Evolutionary conservation across 768 basidiomycete genomes (phyloP).

Genomic region (Fomitopsis pulvina): DNA sequence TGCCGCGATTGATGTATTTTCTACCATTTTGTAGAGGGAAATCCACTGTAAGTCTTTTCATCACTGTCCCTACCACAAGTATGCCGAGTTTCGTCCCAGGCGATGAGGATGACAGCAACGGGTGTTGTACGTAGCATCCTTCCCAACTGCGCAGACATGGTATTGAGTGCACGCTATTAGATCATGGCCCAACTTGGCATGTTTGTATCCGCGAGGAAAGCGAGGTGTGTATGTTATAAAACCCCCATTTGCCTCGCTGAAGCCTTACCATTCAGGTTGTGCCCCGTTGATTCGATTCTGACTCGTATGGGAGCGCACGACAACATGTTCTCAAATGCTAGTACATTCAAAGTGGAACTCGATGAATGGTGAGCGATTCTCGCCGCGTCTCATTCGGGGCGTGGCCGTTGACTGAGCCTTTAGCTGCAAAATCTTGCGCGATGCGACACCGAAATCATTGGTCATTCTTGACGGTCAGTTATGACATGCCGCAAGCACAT

Average conservation of each 20-base stretch:
- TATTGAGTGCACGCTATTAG: slow-evolving; percentile 23
- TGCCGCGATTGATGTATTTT: not conserved
- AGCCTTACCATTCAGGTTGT: slow-evolving; percentile 43
- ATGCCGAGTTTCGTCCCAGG: slow-evolving; percentile 28
- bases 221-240: slow-evolving; percentile 42
- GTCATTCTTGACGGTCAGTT: slow-evolving; percentile 88
- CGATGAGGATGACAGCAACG: slow-evolving; percentile 94
- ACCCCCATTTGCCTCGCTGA: slow-evolving; percentile 1
- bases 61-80: not conserved
- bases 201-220: slow-evolving; percentile 82
- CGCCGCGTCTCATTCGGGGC: not conserved
- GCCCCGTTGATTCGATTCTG: slow-evolving; percentile 86
- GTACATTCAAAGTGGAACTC: slow-evolving; percentile 97
- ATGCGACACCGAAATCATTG: slow-evolving; percentile 89
- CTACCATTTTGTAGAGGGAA: slow-evolving; percentile 47
- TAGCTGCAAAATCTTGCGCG: slow-evolving; percentile 88
- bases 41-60: slow-evolving; percentile 50
- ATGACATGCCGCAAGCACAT: not conserved
- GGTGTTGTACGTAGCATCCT: slow-evolving; percentile 61
- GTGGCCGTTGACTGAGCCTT: not conserved
- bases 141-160: not conserved
- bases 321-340: slow-evolving; percentile 90
- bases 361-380: slow-evolving; percentile 79
- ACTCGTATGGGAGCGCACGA: slow-evolving; percentile 99
- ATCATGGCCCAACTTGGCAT: slow-evolving; percentile 96